Conservation (phyloP, 2,329 filamentous ascomycete species). For the Ophiocordyceps polyrhachis-furcata region DNA sequence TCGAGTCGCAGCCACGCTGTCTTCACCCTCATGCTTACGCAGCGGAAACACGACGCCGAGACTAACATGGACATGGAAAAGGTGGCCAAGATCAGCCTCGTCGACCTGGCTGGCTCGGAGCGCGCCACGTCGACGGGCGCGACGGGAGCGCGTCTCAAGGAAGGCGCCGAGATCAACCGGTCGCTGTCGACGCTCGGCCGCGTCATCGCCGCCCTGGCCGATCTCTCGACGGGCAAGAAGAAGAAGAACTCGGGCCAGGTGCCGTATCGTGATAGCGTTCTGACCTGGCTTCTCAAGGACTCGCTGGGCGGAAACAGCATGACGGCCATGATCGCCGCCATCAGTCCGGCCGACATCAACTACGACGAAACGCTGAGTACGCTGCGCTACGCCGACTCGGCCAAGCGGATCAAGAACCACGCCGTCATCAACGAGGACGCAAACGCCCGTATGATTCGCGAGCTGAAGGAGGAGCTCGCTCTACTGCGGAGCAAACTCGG, state of each 20-base stretch:
- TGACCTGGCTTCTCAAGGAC: conserved; percentile 95
- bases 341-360: conserved; percentile 96
- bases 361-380: conserved; percentile 96
- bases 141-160: conserved; percentile 84
- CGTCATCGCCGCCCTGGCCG: conserved; percentile 90
- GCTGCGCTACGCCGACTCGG: conserved; percentile 87
- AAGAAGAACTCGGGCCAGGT: conserved; percentile 60
- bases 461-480: conserved; percentile 85
- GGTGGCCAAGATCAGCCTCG: conserved; percentile 91
- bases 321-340: conserved; percentile 99
- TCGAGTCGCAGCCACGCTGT: conserved; percentile 96
- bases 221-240: conserved; percentile 72
- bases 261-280: conserved; percentile 87
- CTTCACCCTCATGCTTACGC: conserved; percentile 87
- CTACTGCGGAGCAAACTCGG: conserved; percentile 74
- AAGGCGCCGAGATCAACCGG: conserved; percentile 96
- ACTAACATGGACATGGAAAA: conserved; percentile 97
- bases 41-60: conserved; percentile 78
- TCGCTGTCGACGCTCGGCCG: conserved; percentile 90
- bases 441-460: conserved; percentile 95
- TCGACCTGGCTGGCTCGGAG: conserved; percentile 95
- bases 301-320: conserved; percentile 96
- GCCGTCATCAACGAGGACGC: conserved; percentile 98
- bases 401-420: conserved; percentile 99
- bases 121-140: conserved; percentile 93